Percentiles rank a stretch among this genome's conserved stretches.
phyloP scores from a whole-genome alignment of 805 yeast genomes.

The Candida quercuum region DNA sequence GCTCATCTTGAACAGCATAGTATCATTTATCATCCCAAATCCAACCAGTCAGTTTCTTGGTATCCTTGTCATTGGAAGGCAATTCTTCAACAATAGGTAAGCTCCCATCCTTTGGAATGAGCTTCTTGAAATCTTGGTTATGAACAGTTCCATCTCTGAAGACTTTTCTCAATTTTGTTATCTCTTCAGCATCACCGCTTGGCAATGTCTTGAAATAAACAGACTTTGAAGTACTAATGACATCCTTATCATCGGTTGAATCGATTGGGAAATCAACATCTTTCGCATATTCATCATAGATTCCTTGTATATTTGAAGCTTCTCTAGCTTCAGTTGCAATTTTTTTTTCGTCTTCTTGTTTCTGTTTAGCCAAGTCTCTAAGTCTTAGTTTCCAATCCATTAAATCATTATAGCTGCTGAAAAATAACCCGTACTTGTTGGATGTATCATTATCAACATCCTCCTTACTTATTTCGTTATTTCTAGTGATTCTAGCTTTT shows the following conservation, averaged over 20 bases:
- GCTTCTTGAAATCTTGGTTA: conserved; percentile 31
- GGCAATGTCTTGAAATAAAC: conserved; percentile 31
- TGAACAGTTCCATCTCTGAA: conserved; percentile 39
- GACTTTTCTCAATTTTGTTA: conserved; percentile 30
- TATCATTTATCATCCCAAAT: conserved; percentile 16
- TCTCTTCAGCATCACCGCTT: conserved; percentile 39
- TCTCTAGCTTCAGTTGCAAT: conserved; percentile 12
- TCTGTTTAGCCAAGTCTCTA: conserved; percentile 37
- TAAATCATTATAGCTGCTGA: conserved; percentile 57
- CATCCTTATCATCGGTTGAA: conserved; percentile 14
- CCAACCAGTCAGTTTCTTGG: conserved; percentile 12
- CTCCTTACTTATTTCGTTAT: conserved; percentile 42
- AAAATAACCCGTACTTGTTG: conserved; percentile 53
- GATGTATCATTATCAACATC: conserved; percentile 43
- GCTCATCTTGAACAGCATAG: too few relatives aligned
- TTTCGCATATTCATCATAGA: conserved; percentile 23
- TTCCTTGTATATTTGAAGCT: conserved; percentile 9
- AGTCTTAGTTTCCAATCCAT: conserved; percentile 63
- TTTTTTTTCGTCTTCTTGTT: conserved; percentile 22
- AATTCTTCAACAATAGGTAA: conserved; percentile 27
- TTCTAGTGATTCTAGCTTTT: conserved; percentile 30
- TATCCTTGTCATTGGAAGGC: background rate
- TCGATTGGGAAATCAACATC: conserved; percentile 11
- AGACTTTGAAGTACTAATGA: conserved; percentile 34
- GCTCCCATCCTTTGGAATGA: conserved; percentile 32